Evolutionary conservation across 306 rosid genomes (phyloP), one percentile per base, ranked within the genome.

Genomic region (Gleditsia sinensis): DNA sequence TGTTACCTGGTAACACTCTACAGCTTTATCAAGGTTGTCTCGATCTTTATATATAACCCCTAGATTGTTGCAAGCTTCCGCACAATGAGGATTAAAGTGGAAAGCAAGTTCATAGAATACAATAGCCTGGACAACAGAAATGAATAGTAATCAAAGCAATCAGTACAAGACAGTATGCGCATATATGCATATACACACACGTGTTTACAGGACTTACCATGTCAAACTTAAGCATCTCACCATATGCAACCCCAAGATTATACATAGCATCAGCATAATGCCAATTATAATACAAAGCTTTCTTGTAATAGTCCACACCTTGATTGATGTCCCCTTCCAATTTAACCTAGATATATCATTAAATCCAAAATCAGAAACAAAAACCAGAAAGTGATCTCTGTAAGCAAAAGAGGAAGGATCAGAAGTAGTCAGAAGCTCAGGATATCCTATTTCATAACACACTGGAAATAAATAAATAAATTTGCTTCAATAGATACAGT

Each of bases 191-290:
- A 36, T 19, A 61, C 17, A 34, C 48, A 46, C 21, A 4, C 53
- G n/a, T n/a, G n/a, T n/a, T n/a, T n/a, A n/a, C n/a, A n/a, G n/a
- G n/a, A 81, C 87, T 54, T 76, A 95, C 99, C 99, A 86, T 90
- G 76, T 95, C 99, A 80, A 92, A 95, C 87, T 90, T 90, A 14
- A 95, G 98, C 97, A 92, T 95, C 85, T 95, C 99, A 69, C 99
- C 99, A 79, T 95, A 95, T 46, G 99, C 99, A 77, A 95, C 99
- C 74, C 98, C 99, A 16, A 95, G 96, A 88, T 95, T 95, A 82
- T 95, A 95, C 99, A 95, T 92, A 67, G 99, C 99, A 84, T 95
- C 99, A 65, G 99, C 99, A 77, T 95, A 95, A 67, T 92, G 99
- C 98, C 98, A 95, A 70, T 95, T 95, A 79, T 90, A 92, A 86